phyloP scores from a whole-genome alignment of 768 basidiomycete genomes.

The Serendipita sp. region DNA sequence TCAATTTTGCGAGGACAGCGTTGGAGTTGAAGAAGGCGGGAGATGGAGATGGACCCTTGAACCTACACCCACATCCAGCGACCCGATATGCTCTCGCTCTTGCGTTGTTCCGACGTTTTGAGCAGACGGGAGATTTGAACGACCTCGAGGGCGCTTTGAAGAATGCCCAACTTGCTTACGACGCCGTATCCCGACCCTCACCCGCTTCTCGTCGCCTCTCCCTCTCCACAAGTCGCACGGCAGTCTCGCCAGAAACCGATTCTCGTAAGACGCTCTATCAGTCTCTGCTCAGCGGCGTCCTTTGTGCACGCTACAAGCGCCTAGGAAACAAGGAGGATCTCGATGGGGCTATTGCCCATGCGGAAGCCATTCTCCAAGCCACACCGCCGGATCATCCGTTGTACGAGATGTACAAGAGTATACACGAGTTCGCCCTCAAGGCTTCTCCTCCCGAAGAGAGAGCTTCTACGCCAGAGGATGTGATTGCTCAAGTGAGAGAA shows the following conservation, averaged over 20 bases:
- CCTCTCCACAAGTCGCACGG: not conserved
- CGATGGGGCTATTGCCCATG: not conserved
- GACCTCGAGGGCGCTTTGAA: constrained; percentile 1
- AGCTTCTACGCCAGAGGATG: not conserved
- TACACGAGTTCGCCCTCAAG: not conserved
- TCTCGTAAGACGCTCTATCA: constrained; percentile 3
- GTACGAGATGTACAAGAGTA: constrained; percentile 7
- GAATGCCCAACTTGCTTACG: constrained; percentile 4
- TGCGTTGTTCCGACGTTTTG: constrained; percentile 1
- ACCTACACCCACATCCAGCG: not conserved
- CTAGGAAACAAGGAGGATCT: not conserved
- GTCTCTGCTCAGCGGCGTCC: constrained; percentile 3
- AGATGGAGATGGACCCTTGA: not conserved
- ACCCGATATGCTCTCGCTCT: constrained; percentile 2
- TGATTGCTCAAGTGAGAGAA: not conserved
- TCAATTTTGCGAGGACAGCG: not conserved
- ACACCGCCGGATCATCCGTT: constrained; percentile 2
- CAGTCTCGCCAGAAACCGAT: not conserved
- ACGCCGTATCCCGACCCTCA: not conserved
- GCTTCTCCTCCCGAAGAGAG: not conserved
- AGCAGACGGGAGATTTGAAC: not conserved
- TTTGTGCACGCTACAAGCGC: constrained; percentile 2
- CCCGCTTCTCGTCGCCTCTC: not conserved
- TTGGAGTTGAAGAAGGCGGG: constrained; percentile 1
- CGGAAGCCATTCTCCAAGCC: not conserved